Percentiles rank a stretch among this genome's conserved stretches.
Evolutionary conservation across 345 rosid genomes (phyloP).

Genomic region (Hibiscus mutabilis): DNA sequence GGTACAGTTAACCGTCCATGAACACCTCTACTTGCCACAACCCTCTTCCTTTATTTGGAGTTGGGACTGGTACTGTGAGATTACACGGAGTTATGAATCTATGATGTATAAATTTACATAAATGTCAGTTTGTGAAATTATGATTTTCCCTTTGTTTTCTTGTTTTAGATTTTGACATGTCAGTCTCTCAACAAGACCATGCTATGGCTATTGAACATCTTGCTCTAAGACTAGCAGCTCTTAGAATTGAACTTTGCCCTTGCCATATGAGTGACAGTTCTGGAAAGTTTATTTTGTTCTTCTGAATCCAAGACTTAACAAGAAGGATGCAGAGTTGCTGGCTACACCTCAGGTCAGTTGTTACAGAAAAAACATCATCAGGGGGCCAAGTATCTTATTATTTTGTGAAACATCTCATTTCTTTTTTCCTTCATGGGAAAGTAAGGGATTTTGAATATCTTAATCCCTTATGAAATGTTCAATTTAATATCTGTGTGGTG

Average conservation of each 20-base stretch:
- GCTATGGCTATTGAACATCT: slow-evolving; percentile 66
- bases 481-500: background rate
- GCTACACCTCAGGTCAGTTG: slow-evolving; percentile 72
- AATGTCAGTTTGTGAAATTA: background rate
- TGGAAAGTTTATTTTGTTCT: slow-evolving; percentile 97
- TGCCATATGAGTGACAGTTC: slow-evolving; percentile 75
- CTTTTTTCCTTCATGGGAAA: background rate
- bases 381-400: too few species aligned
- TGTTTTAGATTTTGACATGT: slow-evolving; percentile 69
- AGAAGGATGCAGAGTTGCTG: slow-evolving; percentile 66
- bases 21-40: too few species aligned
- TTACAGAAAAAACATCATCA: background rate
- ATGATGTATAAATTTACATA: background rate
- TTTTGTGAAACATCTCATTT: background rate
- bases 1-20: too few species aligned
- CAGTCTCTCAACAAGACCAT: slow-evolving; percentile 73
- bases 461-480: background rate
- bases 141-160: background rate
- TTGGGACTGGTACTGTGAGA: background rate
- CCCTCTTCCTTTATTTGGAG: background rate
- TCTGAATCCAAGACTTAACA: slow-evolving; percentile 74
- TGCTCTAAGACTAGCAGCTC: slow-evolving; percentile 63
- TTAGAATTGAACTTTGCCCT: slow-evolving; percentile 86
- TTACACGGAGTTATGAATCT: background rate
- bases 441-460: background rate